Conservation (phyloP, 2,329 filamentous ascomycete genomes). For the Colletotrichum paranaense region DNA sequence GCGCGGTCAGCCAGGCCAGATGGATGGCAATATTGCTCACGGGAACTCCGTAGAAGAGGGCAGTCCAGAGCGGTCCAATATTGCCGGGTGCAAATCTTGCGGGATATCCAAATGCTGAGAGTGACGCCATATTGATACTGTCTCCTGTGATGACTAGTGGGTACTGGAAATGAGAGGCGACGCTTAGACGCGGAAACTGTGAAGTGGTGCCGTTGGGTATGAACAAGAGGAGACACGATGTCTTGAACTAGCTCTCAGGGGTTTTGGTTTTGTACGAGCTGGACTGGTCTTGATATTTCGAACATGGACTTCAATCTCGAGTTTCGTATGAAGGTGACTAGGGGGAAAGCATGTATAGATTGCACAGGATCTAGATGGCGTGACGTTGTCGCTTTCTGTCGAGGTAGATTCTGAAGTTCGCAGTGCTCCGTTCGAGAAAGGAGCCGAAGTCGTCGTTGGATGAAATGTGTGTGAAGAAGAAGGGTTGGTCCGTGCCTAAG, state of each 20-base stretch:
- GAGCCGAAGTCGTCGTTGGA: not conserved
- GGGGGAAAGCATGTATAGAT: not conserved
- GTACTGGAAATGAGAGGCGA: not conserved
- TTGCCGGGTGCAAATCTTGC: not conserved
- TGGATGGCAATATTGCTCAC: constrained; percentile 21
- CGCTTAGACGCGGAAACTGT: not conserved
- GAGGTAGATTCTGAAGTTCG: not conserved
- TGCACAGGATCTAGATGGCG: not conserved
- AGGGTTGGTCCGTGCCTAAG: not conserved
- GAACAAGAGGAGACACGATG: not conserved
- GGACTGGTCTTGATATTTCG: not conserved
- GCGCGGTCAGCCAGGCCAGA: constrained; percentile 29
- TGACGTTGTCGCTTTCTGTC: not conserved
- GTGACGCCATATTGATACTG: constrained; percentile 4
- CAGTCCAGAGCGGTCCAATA: constrained; percentile 9
- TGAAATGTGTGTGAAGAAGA: not conserved
- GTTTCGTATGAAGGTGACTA: not conserved
- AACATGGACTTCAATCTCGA: not conserved
- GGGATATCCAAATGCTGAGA: not conserved
- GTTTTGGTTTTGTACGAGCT: not conserved
- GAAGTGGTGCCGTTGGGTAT: not conserved
- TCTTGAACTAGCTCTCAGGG: not conserved
- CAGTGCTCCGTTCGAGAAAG: not conserved
- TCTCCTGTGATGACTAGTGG: no score
- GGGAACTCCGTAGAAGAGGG: constrained; percentile 23